Conservation (phyloP, 169 alveolate genomes). For the Plasmodium gonderi region DNA sequence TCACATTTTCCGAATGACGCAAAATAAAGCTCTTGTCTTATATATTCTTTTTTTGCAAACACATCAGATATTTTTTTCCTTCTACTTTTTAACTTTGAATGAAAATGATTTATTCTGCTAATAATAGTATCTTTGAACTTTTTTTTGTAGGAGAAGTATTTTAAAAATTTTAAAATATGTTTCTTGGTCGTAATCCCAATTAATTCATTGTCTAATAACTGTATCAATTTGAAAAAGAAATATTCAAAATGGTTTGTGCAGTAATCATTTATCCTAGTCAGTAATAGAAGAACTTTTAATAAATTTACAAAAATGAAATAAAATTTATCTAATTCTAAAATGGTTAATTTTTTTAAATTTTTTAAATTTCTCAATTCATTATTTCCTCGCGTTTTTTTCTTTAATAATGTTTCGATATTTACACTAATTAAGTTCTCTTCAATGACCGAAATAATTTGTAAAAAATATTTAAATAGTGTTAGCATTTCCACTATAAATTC, state of each 20-base stretch:
- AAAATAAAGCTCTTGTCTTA: neutral
- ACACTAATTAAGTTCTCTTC: conserved; percentile 46
- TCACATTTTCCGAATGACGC: neutral
- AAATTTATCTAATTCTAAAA: conserved; percentile 39
- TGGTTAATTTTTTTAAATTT: conserved; percentile 36
- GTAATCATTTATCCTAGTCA: conserved; percentile 21
- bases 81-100: conserved; percentile 40
- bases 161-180: conserved; percentile 21
- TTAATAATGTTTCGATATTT: conserved; percentile 16
- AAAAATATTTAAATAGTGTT: conserved; percentile 15
- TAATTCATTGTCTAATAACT: conserved; percentile 29
- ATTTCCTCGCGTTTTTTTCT: conserved; percentile 41
- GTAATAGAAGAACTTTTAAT: conserved; percentile 17
- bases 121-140: conserved; percentile 41
- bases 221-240: conserved; percentile 45
- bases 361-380: conserved; percentile 22
- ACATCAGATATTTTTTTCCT: conserved; percentile 34
- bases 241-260: conserved; percentile 36
- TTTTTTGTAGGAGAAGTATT: conserved; percentile 51
- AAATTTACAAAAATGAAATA: conserved; percentile 49
- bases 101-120: conserved; percentile 20
- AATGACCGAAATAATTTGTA: conserved; percentile 4
- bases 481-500: conserved; percentile 24
- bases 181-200: conserved; percentile 44
- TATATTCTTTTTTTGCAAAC: conserved; percentile 13